Evolutionary conservation across 225 moss, liverwort and hornwort species (phyloP).

Genomic region (Polytrichum formosum): DNA sequence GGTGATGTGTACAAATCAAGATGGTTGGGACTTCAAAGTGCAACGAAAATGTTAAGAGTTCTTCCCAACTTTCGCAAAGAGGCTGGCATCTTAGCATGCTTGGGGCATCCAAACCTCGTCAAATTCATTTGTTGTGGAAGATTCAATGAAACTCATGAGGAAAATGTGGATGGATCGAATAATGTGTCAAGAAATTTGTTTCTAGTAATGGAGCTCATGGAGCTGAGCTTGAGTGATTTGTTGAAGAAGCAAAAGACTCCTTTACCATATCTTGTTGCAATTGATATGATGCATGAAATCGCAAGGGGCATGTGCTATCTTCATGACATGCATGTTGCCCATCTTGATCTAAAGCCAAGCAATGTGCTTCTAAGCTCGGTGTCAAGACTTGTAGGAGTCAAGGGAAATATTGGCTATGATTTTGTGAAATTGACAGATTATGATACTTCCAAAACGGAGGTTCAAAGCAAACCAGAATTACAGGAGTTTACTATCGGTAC

Average conservation of each 20-base stretch:
- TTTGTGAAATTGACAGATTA: neutral
- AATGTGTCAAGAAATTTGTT: neutral
- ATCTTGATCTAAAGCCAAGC: conserved; percentile 7
- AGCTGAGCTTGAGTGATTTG: neutral
- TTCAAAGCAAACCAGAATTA: neutral
- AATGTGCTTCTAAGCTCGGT: neutral
- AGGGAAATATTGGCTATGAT: neutral
- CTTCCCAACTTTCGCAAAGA: conserved; percentile 9
- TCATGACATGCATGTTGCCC: conserved; percentile 1
- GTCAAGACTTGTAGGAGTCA: too few species aligned
- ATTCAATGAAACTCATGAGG: neutral
- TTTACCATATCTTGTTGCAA: neutral
- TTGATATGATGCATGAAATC: neutral
- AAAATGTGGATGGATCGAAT: neutral
- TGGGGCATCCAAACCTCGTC: conserved; percentile 18
- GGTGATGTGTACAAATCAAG: neutral
- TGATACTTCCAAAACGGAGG: neutral
- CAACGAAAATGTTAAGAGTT: conserved; percentile 14
- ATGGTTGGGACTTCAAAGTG: conserved; percentile 16
- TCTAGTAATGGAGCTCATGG: neutral
- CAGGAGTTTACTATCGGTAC: neutral
- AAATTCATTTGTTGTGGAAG: conserved; percentile 20
- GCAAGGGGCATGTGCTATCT: conserved; percentile 8
- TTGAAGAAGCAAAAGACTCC: neutral
- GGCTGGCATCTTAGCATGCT: conserved; percentile 7